Evolutionary conservation across 164 flowering plant species (phyloP).

Genomic region (Piper longum): DNA sequence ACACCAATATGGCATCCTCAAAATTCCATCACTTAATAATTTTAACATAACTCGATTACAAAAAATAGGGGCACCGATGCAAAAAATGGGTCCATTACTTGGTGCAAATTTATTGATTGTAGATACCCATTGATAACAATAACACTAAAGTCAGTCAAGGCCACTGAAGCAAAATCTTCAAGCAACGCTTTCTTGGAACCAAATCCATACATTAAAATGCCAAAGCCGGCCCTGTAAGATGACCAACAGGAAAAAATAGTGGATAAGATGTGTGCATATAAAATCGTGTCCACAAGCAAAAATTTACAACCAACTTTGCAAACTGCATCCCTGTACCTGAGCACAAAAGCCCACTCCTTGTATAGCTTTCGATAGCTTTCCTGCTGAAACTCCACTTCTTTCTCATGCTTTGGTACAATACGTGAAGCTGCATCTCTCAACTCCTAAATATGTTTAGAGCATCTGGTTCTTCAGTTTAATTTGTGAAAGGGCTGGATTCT

Average conservation of each 20-base stretch:
- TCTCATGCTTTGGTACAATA: constrained; percentile 60
- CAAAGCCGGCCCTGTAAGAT: constrained; percentile 64
- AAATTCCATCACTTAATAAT: too few species aligned
- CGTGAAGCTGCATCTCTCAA: constrained; percentile 44
- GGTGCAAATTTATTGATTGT: constrained; percentile 68
- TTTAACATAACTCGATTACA: background rate
- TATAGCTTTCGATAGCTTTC: constrained; percentile 46
- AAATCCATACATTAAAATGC: constrained; percentile 87
- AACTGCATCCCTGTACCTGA: constrained; percentile 27
- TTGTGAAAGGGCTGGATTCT: background rate
- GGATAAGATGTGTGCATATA: background rate
- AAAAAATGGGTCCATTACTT: constrained; percentile 24
- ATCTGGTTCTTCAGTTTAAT: background rate
- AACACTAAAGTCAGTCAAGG: constrained; percentile 59
- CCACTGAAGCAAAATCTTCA: constrained; percentile 88
- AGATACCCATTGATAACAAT: constrained; percentile 90
- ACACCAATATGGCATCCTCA: too few species aligned
- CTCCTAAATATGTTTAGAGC: constrained; percentile 28
- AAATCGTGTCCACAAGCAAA: background rate
- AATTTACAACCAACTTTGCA: background rate
- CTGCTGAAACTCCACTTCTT: constrained; percentile 38
- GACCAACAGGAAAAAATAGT: background rate
- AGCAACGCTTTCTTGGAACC: constrained; percentile 82
- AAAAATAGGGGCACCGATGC: too few species aligned
- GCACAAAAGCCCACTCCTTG: constrained; percentile 55